Evolutionary conservation across 2,329 filamentous ascomycete species (phyloP), one percentile per base, ranked within the genome.

Genomic region (Penicillium brevicompactum): DNA sequence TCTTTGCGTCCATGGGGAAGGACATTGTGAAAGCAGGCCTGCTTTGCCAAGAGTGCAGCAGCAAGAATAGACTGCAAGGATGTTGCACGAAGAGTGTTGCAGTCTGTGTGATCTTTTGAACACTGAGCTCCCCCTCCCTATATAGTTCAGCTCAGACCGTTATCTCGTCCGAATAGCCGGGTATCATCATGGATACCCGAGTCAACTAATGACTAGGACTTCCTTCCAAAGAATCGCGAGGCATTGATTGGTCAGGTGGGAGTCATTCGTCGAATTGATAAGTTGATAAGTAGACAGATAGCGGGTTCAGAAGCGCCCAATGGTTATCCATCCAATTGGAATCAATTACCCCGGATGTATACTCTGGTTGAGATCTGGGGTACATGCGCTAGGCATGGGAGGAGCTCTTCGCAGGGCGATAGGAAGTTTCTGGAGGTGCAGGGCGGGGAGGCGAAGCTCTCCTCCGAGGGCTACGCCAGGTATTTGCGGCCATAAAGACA

Each of bases 1-100:
- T 67, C 46, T 66, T 66, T 30, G 31, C 40, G 16, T 67, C 64
- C 59, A 65, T 55, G 21, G 45, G 42, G 13, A 41, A 27, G 31
- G 49, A 50, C 41, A 58, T 58, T 31, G 42, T 13, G 48, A 34
- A 4, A 34, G 32, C 24, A 31, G 43, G 51, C 18, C n/a, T 34
- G 13, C 24, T 32, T 34, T 18, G 40, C 49, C 30, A 51, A 44
- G 40, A 18, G 7, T 11, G n/a, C 18, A 27, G 41, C 38, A 51
- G 51, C 14, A 37, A 51, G 31, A 43, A 42, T 45, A n/a, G 22
- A 51, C 21, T 18, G 21, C 37, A 30, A 38, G 16, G n/a, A 18
- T 24, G 42, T 18, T 50, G 48, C 38, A 49, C 37, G 22, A 14
- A 37, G 30, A 44, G 40, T 38, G 49, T 31, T 52, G 43, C 34